phyloP scores from a whole-genome alignment of 768 basidiomycete genomes.

The Dentipellis sp. region DNA sequence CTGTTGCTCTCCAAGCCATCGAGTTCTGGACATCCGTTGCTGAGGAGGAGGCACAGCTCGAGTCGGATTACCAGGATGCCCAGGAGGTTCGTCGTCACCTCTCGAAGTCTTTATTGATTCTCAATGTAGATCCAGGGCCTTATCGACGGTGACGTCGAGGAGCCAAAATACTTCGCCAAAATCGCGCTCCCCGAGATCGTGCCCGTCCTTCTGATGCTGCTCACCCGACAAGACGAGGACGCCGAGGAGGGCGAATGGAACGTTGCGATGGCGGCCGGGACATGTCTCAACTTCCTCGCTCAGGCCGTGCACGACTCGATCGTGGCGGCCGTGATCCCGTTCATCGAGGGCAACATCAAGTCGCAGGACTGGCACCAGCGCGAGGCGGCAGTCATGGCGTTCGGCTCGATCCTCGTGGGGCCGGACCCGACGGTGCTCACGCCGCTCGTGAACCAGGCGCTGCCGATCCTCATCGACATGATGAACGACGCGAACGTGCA shows the following conservation, averaged over 20 bases:
- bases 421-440: slow-evolving; percentile 83
- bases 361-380: slow-evolving; percentile 88
- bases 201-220: slow-evolving; percentile 80
- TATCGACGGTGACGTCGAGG: slow-evolving; percentile 78
- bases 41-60: slow-evolving; percentile 92
- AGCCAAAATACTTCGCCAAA: slow-evolving; percentile 89
- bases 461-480: slow-evolving; percentile 92
- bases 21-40: slow-evolving; percentile 99
- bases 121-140: slow-evolving; percentile 45
- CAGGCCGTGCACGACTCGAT: slow-evolving; percentile 86
- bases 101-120: not conserved
- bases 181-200: slow-evolving; percentile 91
- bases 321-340: slow-evolving; percentile 90
- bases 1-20: slow-evolving; percentile 90
- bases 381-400: slow-evolving; percentile 97
- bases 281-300: slow-evolving; percentile 82
- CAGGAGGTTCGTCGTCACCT: slow-evolving; percentile 55
- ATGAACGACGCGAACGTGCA: slow-evolving; percentile 79
- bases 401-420: slow-evolving; percentile 95
- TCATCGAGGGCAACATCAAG: slow-evolving; percentile 95
- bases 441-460: slow-evolving; percentile 88
- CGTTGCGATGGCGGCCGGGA: slow-evolving; percentile 93
- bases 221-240: slow-evolving; percentile 92
- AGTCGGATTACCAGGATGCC: slow-evolving; percentile 54
- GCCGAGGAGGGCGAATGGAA: slow-evolving; percentile 99